Conservation (phyloP, 257 asterid species). For the Solanum tarapatanum region DNA sequence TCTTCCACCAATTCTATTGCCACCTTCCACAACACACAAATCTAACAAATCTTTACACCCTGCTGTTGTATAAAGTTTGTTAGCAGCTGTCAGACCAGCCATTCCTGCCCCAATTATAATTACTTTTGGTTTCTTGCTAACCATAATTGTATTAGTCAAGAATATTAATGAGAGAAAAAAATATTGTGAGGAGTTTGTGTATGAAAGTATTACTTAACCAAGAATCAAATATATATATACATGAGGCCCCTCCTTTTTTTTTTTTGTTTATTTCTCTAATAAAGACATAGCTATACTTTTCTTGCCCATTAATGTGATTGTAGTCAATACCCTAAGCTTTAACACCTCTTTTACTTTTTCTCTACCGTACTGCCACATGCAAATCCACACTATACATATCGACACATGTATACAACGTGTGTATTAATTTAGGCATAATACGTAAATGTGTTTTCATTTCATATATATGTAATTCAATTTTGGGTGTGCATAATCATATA, state of each 20-base stretch:
- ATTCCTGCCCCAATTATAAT: constrained; percentile 92
- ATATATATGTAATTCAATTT: neutral
- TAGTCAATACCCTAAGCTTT: neutral
- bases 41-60: constrained; percentile 33
- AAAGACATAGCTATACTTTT: constrained; percentile 20
- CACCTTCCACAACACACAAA: constrained; percentile 59
- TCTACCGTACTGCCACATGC: neutral
- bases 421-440: too few relatives aligned
- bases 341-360: neutral
- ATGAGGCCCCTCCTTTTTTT: neutral
- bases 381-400: neutral
- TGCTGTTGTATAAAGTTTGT: constrained; percentile 42
- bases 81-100: constrained; percentile 91
- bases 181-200: neutral
- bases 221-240: constrained; percentile 16
- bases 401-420: neutral
- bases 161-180: neutral
- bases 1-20: constrained; percentile 72
- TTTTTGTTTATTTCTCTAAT: neutral
- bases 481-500: too few relatives aligned
- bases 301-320: neutral
- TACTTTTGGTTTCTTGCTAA: constrained; percentile 49
- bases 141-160: constrained; percentile 22
- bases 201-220: neutral
- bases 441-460: neutral